Evolutionary conservation across 2,329 filamentous ascomycete species (phyloP).

Genomic region (Fusarium sp.): DNA sequence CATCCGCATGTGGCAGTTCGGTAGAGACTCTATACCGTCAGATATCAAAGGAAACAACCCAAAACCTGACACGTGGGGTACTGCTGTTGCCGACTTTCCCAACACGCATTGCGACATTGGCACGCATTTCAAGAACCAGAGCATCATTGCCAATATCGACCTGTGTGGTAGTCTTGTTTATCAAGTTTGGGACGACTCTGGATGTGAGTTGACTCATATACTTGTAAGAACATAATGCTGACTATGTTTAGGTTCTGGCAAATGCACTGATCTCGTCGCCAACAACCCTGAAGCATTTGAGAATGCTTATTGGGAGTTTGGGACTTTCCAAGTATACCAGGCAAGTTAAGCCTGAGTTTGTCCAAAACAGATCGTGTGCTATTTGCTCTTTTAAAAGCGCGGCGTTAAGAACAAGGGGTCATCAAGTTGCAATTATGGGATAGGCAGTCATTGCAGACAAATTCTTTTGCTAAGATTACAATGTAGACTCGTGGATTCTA

Average conservation of each 20-base stretch:
- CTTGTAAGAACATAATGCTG: not conserved
- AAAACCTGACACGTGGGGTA: conserved; percentile 69
- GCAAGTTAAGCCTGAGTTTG: conserved; percentile 24
- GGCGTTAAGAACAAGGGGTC: conserved; percentile 30
- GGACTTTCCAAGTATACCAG: conserved; percentile 65
- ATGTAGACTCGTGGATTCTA: conserved; percentile 15
- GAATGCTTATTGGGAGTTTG: conserved; percentile 72
- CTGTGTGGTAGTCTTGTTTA: conserved; percentile 67
- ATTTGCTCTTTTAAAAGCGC: conserved; percentile 26
- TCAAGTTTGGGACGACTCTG: conserved; percentile 55
- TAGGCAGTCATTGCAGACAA: not conserved
- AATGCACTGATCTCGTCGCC: conserved; percentile 65
- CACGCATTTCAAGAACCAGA: conserved; percentile 69
- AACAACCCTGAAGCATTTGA: conserved; percentile 63
- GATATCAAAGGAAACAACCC: conserved; percentile 62
- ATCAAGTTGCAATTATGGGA: not conserved
- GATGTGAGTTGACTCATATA: conserved; percentile 46
- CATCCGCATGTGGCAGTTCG: conserved; percentile 71
- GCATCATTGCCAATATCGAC: conserved; percentile 72
- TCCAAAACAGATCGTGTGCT: not conserved
- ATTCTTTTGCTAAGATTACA: conserved; percentile 12
- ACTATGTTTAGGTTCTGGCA: conserved; percentile 56
- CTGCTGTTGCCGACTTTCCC: conserved; percentile 70
- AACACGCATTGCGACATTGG: conserved; percentile 67
- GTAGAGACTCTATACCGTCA: conserved; percentile 54